Base-by-base conservation (phyloP, 139 green algal species). In the Micractinium conductrix region DNA sequence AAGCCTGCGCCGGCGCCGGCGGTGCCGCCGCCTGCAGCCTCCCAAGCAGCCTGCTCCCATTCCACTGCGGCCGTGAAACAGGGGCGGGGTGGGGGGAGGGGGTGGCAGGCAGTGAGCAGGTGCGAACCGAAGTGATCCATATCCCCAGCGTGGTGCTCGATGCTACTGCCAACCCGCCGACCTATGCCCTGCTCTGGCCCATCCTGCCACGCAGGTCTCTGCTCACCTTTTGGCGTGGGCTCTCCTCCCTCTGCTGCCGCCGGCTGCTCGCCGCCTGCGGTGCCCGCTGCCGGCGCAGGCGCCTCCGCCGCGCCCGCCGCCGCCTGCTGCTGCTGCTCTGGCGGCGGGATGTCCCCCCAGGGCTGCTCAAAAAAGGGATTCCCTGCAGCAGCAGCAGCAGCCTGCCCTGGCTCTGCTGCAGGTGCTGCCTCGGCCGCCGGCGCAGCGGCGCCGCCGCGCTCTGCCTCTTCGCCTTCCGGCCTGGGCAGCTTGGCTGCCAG, bases 401-500 rank as follows among this genome's bases (percentile, higher is more conserved):
- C 43, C 26, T 10, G 19, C 22, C 35, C 35, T 12, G 43, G 44
- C 10, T 33, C 58, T 63, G 58, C 60, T 42, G 24, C 43, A 21
- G 63, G 62, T 67, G 45, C 63, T 33, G 38, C n/a, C 16, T 30
- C 73, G 33, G 22, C n/a, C 50, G n/a, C 65, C 42, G 48, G 65
- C 53, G 55, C 44, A 42, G 40, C 28, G 21, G 62, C 40, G 24
- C 28, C 43, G 30, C 37, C 26, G 24, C 35, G 35, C 37, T 43
- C 63, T 4, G 28, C 58, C 55, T 55, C 78, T 16, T n/a, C 42
- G 2, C 21, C 55, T 35, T 78, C 80, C 14, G 28, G 9, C 24
- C 22, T 42, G 38, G 38, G 37, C 76, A 82, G 76, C 55, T 82
- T 82, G 26, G 76, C 53, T 14, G 58, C 76, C 28, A 82, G 58